phyloP scores from a whole-genome alignment of 2,329 filamentous ascomycete genomes.

The Fusarium goolgardi region DNA sequence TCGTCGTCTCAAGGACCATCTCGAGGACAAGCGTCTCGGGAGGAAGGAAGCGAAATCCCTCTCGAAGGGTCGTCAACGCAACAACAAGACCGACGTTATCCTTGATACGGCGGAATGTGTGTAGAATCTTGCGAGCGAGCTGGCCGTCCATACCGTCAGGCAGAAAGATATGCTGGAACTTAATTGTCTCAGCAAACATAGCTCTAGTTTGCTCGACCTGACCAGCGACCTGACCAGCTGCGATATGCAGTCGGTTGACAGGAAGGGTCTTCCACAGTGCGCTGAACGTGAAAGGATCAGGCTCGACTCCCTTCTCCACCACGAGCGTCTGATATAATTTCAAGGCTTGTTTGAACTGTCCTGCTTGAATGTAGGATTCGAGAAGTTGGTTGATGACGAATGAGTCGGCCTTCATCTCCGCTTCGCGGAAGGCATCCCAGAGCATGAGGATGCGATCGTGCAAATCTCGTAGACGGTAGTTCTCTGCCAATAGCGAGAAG shows the following conservation, averaged over 20 bases:
- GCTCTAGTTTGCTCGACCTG: conserved; percentile 54
- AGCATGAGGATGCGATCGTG: conserved; percentile 69
- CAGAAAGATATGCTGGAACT: conserved; percentile 60
- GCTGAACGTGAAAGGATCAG: conserved; percentile 76
- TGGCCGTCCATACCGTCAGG: conserved; percentile 58
- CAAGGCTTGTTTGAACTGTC: conserved; percentile 65
- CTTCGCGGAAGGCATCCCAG: conserved; percentile 70
- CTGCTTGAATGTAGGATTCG: conserved; percentile 71
- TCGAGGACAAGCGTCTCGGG: conserved; percentile 61
- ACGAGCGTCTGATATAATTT: conserved; percentile 67
- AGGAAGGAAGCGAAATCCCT: conserved; percentile 58
- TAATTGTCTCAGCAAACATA: conserved; percentile 63
- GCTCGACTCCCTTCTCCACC: conserved; percentile 60
- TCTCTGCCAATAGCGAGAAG: conserved; percentile 78
- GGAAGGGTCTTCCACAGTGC: conserved; percentile 72
- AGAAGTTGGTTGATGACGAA: conserved; percentile 86
- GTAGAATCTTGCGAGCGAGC: conserved; percentile 62
- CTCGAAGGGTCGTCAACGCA: conserved; percentile 58
- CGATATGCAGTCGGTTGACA: conserved; percentile 59
- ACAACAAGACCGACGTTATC: conserved; percentile 60
- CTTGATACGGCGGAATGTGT: conserved; percentile 61
- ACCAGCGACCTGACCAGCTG: conserved; percentile 44
- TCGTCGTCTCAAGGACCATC: conserved; percentile 58
- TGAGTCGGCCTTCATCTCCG: conserved; percentile 74
- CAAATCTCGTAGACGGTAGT: conserved; percentile 73